phyloP scores from a whole-genome alignment of 2,329 filamentous ascomycete genomes.

The Byssochlamys sp. region DNA sequence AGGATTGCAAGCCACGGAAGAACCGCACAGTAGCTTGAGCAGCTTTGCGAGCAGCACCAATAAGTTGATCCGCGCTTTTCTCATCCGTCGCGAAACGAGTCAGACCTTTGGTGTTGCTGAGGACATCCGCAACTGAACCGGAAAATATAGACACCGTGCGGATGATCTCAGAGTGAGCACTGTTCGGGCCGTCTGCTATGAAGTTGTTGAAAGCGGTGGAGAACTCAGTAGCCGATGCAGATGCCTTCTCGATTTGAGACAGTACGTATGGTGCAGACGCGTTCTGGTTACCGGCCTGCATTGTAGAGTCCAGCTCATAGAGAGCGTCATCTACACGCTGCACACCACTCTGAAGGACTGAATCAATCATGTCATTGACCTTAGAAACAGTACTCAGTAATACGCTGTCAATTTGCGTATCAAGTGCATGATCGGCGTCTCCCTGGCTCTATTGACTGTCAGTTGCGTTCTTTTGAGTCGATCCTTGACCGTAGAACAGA shows the following conservation, averaged over 20 bases:
- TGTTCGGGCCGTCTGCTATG: slow-evolving; percentile 89
- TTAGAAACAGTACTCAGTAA: slow-evolving; percentile 79
- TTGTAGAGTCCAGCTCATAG: slow-evolving; percentile 92
- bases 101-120: slow-evolving; percentile 92
- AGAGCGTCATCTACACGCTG: slow-evolving; percentile 90
- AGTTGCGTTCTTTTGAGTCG: slow-evolving; percentile 1
- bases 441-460: slow-evolving; percentile 49
- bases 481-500: slow-evolving; percentile 15
- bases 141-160: slow-evolving; percentile 84
- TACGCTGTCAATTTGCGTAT: slow-evolving; percentile 83
- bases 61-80: slow-evolving; percentile 79
- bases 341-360: slow-evolving; percentile 84
- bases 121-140: slow-evolving; percentile 81
- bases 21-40: slow-evolving; percentile 84
- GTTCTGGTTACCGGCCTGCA: slow-evolving; percentile 98
- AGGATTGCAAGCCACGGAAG: slow-evolving; percentile 88
- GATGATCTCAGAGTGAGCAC: slow-evolving; percentile 81
- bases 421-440: slow-evolving; percentile 68
- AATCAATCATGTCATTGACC: slow-evolving; percentile 96
- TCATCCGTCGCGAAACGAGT: slow-evolving; percentile 88
- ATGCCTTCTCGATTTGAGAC: slow-evolving; percentile 94
- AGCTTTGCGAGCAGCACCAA: slow-evolving; percentile 71
- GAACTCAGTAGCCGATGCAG: slow-evolving; percentile 88
- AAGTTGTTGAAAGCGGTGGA: slow-evolving; percentile 97
- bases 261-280: slow-evolving; percentile 89